Evolutionary conservation across 306 rosid species (phyloP), one percentile per base, ranked within the genome.

Genomic region (Pachyrhizus erosus): DNA sequence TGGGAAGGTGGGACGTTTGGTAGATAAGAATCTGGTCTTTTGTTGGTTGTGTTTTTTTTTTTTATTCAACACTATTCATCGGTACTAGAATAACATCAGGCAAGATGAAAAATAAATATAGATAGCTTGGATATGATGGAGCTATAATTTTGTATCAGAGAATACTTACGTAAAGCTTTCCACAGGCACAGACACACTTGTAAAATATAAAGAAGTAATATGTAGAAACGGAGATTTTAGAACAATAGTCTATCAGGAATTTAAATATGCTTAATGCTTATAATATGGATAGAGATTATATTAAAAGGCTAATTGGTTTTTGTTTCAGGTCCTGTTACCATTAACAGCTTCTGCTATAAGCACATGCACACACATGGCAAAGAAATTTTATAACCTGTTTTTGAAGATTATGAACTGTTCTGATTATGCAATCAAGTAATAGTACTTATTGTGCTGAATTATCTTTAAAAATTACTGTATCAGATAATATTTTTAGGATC

Each of bases 81-180:
- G 13, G 40, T 20, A 1, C 5, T 20, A 21, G 62, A 18, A 13
- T 17, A 57, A 33, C 51, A 66, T 75, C 24, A 40, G 26, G 52
- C 70, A 26, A 75, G 60, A 51, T 74, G 31, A 64, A 31, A 39
- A 48, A 45, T 49, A 73, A 48, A 73, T 10, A 37, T 52, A 58
- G 46, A 58, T 46, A 33, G 39, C 65, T 37, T 74, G 42, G 55
- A 49, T 60, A 81, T 27, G 80, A 65, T 51, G 64, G 60, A 73
- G 34, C 20, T 24, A 26, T 64, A 20, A 57, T 34, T 74, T 29
- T 21, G 2, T 75, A 66, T 48, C 40, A 46, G 74, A 29, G 12
- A 43, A 43, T 60, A 76, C 23, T 24, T 17, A 29, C 18, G 58
- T 43, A n/a, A 76, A 60, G 73, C 43, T 12, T 62, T 62, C 57